phyloP scores from a whole-genome alignment of 345 rosid species.

The Euphorbia pulcherrima region DNA sequence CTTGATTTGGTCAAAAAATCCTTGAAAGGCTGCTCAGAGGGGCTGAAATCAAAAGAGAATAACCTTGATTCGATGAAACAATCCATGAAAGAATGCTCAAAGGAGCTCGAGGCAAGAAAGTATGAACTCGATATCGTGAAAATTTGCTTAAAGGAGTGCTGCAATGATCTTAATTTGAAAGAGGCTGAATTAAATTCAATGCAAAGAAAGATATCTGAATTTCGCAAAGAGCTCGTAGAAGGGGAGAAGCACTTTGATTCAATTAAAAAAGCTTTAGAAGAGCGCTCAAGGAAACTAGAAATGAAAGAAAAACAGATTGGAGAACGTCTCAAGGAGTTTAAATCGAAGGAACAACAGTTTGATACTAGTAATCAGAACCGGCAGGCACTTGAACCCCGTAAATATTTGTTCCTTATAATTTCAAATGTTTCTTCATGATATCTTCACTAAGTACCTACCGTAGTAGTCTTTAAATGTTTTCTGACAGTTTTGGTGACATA shows the following conservation, averaged over 20 bases:
- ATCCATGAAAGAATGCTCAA: not conserved
- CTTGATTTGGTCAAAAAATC: not conserved
- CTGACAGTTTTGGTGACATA: too few species aligned
- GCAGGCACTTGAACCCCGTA: slow-evolving; percentile 35
- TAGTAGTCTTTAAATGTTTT: too few species aligned
- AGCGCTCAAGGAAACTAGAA: slow-evolving; percentile 14
- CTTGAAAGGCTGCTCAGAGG: not conserved
- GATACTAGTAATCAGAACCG: slow-evolving; percentile 27
- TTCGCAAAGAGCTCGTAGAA: slow-evolving; percentile 5
- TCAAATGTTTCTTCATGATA: too few species aligned
- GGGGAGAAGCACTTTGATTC: slow-evolving; percentile 23
- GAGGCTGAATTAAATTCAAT: slow-evolving; percentile 1
- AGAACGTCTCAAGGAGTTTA: slow-evolving; percentile 19
- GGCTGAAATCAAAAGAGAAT: not conserved
- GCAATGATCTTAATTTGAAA: slow-evolving; percentile 4
- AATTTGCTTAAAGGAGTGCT: slow-evolving; percentile 16
- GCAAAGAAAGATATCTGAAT: not conserved
- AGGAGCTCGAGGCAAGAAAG: slow-evolving; percentile 11
- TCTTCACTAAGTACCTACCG: too few species aligned
- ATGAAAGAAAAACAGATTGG: slow-evolving; percentile 26
- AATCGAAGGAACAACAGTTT: slow-evolving; percentile 19
- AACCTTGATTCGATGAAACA: not conserved
- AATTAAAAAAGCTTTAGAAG: slow-evolving; percentile 19
- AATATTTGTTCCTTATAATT: not conserved
- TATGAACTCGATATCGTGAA: not conserved